phyloP scores from a whole-genome alignment of 2,329 filamentous ascomycete genomes.

The Pseudocercospora fijiensis region DNA sequence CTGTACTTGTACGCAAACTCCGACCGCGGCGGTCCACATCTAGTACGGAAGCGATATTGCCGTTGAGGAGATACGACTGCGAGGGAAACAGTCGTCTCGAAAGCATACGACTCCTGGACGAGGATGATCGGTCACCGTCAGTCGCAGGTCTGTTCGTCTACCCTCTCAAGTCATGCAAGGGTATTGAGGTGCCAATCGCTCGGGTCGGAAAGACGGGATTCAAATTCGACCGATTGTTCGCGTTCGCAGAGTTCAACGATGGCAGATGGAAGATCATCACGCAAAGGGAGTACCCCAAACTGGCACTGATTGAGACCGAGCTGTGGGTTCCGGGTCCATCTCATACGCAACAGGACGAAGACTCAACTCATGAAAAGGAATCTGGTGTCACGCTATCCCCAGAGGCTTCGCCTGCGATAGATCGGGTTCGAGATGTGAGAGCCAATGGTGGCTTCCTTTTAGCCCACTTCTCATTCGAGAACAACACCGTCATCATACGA shows the following conservation, averaged over 20 bases:
- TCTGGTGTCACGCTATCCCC: neutral
- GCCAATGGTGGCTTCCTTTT: slow-evolving; percentile 62
- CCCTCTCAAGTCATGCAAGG: slow-evolving; percentile 51
- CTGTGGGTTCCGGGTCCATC: slow-evolving; percentile 66
- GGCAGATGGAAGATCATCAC: slow-evolving; percentile 69
- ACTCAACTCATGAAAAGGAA: neutral
- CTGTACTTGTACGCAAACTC: neutral
- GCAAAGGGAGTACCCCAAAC: slow-evolving; percentile 64
- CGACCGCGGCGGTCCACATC: neutral
- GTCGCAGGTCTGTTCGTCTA: slow-evolving; percentile 47
- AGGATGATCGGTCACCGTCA: neutral
- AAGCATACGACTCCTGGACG: neutral
- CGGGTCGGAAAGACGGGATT: slow-evolving; percentile 47
- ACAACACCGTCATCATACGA: slow-evolving; percentile 59
- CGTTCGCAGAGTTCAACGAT: slow-evolving; percentile 60
- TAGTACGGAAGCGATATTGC: neutral
- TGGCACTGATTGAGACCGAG: slow-evolving; percentile 67
- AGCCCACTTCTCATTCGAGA: slow-evolving; percentile 61
- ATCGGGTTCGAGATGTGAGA: slow-evolving; percentile 48
- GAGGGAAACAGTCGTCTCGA: neutral
- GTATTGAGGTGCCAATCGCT: slow-evolving; percentile 40
- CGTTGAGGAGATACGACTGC: neutral
- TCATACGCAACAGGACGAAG: neutral
- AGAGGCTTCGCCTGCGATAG: neutral
- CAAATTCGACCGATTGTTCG: slow-evolving; percentile 45